Evolutionary conservation across 108 stramenopile species (phyloP), one percentile per base, ranked within the genome.

Genomic region (Aurantiochytrium sp.): DNA sequence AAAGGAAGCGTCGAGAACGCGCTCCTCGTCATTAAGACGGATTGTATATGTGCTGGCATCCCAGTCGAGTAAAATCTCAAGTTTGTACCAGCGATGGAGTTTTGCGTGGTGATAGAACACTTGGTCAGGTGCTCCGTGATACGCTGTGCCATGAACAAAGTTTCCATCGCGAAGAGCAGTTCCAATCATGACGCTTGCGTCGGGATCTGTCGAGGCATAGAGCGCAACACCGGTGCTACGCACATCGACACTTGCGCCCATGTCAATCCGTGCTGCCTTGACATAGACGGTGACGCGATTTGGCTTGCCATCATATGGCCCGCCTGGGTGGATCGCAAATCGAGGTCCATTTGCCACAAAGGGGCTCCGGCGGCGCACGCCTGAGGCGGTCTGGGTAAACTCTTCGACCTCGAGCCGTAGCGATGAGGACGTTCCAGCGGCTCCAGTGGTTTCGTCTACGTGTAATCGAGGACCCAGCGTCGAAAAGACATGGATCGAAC

Each of bases 51-150:
- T 88, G 58, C 64, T 90, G 28, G 57, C 47, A 28, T 91, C 87
- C 96, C 96, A 97, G 58, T 95, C 89, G 23, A 97, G 88, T 35
- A 90, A 87, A 58, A 97, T 92, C 87, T 97, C 96, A 29, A 97
- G 92, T 90, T 97, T 97, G 87, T 95, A 95, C 96, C 96, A 97
- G n/a, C 72, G 57, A 23, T 43, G 42, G 44, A 72, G 71, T 5
- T 72, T 87, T 5, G 57, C 53, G 23, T 72, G 59, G 5, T 88
- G 47, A 16, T 88, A 53, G 47, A 93, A 89, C 23, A 45, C 72
- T 5, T 83, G 55, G 58, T 92, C 94, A 29, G 92, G 94, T 23
- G 94, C 92, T 16, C 89, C 73, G 0, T 92, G 92, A 69, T 93
- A 93, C 59, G 91, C 92, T 60, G 92, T 87, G 72, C 91, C 94